A percentile compares a stretch with the other conserved stretches of the same genome.
Conservation (phyloP, 768 basidiomycete species). For the Tubosaeta sp. region DNA sequence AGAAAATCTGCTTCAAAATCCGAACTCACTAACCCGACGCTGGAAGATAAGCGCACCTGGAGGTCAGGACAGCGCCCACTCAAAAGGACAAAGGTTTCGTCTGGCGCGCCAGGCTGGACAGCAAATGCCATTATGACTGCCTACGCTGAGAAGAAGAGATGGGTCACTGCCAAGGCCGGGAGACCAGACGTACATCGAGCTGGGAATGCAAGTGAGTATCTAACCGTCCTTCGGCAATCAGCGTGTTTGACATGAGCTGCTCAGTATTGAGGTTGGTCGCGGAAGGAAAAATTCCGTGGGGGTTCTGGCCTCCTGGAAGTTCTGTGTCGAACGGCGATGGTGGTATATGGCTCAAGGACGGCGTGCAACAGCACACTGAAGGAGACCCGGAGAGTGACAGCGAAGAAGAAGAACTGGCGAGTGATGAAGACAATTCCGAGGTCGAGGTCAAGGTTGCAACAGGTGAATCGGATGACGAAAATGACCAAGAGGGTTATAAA, state of each 20-base stretch:
- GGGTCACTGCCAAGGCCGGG: constrained; percentile 89
- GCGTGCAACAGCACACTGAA: constrained; percentile 17
- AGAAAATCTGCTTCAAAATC: neutral
- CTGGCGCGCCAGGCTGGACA: constrained; percentile 54
- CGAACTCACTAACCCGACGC: neutral
- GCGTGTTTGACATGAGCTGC: neutral
- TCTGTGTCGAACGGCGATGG: constrained; percentile 26
- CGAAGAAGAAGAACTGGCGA: constrained; percentile 21
- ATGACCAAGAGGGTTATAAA: constrained; percentile 18
- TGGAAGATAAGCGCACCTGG: constrained; percentile 78
- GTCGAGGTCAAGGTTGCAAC: neutral
- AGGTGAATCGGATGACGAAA: constrained; percentile 19
- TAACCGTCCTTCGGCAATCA: neutral
- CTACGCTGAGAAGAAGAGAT: constrained; percentile 73
- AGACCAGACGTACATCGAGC: constrained; percentile 85
- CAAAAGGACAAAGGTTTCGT: constrained; percentile 10
- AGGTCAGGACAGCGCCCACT: constrained; percentile 41
- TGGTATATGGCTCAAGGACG: constrained; percentile 58
- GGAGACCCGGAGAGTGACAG: constrained; percentile 26
- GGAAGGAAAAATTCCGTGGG: constrained; percentile 79
- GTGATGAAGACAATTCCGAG: constrained; percentile 15
- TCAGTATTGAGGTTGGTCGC: constrained; percentile 79
- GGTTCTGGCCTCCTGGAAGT: constrained; percentile 71
- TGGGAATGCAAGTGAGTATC: constrained; percentile 79
- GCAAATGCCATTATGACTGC: constrained; percentile 81